Conservation (phyloP, 768 basidiomycete genomes). For the Trametes elegans region DNA sequence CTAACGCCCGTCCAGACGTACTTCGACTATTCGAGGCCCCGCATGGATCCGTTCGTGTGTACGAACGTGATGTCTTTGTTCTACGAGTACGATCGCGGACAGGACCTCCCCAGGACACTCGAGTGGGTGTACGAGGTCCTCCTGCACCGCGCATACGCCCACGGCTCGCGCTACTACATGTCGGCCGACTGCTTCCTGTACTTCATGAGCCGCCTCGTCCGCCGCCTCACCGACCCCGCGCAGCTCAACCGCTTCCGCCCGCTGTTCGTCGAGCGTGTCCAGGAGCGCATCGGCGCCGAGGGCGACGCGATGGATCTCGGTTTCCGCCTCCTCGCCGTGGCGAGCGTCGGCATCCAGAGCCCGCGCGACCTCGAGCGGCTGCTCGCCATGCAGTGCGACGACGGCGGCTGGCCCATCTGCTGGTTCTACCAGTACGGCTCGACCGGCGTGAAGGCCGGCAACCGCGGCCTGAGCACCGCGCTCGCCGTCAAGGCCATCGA, state of each 20-base stretch:
- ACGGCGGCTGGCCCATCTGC: slow-evolving; percentile 54
- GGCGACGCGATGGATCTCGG: slow-evolving; percentile 56
- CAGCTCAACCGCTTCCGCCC: slow-evolving; percentile 39
- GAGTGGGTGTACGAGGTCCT: slow-evolving; percentile 52
- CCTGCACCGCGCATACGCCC: slow-evolving; percentile 49
- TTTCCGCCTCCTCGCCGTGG: slow-evolving; percentile 51
- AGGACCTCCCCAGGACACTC: slow-evolving; percentile 42
- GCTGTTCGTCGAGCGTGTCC: slow-evolving; percentile 43
- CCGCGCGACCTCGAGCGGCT: slow-evolving; percentile 41
- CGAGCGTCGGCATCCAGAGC: slow-evolving; percentile 25
- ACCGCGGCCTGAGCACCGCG: slow-evolving; percentile 54
- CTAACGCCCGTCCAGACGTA: slow-evolving; percentile 39
- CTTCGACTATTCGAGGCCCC: slow-evolving; percentile 48
- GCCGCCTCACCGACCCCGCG: slow-evolving; percentile 29
- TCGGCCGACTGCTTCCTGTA: slow-evolving; percentile 52
- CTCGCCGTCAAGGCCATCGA: slow-evolving; percentile 51
- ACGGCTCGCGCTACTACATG: slow-evolving; percentile 55
- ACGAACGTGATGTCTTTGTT: slow-evolving; percentile 51
- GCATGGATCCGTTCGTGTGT: slow-evolving; percentile 54
- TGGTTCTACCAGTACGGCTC: slow-evolving; percentile 58
- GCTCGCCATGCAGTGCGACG: slow-evolving; percentile 47
- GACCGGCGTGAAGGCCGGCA: slow-evolving; percentile 47
- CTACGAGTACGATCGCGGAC: slow-evolving; percentile 46
- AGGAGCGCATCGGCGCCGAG: slow-evolving; percentile 47
- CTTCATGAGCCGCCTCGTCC: slow-evolving; percentile 47